Percentiles rank a stretch among this genome's conserved stretches.
Evolutionary conservation across 805 yeast species (phyloP).

Genomic region (Wickerhamomyces sydowiorum): DNA sequence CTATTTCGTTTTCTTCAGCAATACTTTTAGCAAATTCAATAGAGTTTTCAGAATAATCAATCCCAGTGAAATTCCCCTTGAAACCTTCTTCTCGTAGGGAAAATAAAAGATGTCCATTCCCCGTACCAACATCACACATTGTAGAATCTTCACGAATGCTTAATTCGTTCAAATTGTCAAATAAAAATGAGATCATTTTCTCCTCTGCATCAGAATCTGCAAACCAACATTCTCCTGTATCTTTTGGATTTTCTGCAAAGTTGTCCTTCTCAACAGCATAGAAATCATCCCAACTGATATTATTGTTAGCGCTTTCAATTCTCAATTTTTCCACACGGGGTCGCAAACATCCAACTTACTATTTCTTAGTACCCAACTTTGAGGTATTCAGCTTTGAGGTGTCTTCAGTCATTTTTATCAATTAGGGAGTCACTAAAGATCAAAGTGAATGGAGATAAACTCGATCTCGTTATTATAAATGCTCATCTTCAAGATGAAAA

Average conservation of each 20-base stretch:
- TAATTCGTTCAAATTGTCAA: constrained; percentile 38
- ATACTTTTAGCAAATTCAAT: constrained; percentile 66
- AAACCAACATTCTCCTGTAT: constrained; percentile 97
- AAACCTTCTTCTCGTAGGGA: constrained; percentile 60
- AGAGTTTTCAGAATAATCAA: constrained; percentile 85
- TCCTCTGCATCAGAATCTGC: constrained; percentile 90
- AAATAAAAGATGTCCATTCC: constrained; percentile 88
- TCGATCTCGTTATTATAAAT: too few species aligned
- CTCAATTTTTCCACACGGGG: not conserved
- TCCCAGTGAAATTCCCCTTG: constrained; percentile 56
- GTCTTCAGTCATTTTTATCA: constrained; percentile 27
- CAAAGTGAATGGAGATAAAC: not conserved
- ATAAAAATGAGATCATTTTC: constrained; percentile 69
- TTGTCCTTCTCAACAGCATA: constrained; percentile 69
- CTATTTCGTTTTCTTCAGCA: constrained; percentile 35
- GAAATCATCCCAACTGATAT: constrained; percentile 75
- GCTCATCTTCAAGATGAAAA: too few species aligned
- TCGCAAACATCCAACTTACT: constrained; percentile 33
- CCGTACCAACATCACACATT: constrained; percentile 87
- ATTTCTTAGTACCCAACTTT: constrained; percentile 78
- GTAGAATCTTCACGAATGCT: constrained; percentile 27
- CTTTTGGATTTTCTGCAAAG: constrained; percentile 67
- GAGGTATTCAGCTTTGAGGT: constrained; percentile 59
- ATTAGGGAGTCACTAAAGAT: not conserved
- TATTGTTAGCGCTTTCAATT: constrained; percentile 11